phyloP scores from a whole-genome alignment of 2,329 filamentous ascomycete genomes.

The Dichotomopilus funicola region DNA sequence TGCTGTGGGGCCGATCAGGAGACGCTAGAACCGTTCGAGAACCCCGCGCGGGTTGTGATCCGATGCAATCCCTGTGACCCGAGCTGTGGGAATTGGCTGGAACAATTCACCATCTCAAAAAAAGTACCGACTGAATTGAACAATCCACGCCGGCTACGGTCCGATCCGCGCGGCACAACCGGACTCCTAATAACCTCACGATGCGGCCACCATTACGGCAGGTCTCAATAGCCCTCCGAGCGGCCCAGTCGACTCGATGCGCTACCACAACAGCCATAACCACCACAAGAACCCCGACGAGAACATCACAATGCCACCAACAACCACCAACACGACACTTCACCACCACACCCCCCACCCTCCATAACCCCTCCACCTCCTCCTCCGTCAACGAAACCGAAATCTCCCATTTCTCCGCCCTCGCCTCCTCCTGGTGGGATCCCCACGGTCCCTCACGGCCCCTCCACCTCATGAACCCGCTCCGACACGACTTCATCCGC shows the following conservation, averaged over 20 bases:
- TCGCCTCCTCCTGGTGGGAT: constrained; percentile 96
- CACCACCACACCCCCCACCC: constrained; percentile 17
- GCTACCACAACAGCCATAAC: neutral
- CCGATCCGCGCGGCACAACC: constrained; percentile 3
- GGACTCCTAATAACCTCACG: neutral
- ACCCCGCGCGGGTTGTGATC: constrained; percentile 9
- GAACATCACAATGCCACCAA: neutral
- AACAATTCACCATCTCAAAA: neutral
- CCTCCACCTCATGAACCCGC: constrained; percentile 95
- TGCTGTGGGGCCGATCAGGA: neutral
- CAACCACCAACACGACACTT: constrained; percentile 19
- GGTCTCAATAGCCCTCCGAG: neutral
- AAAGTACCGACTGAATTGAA: neutral
- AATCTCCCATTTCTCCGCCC: constrained; percentile 87
- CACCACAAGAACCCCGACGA: neutral
- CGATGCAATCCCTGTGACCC: constrained; percentile 1
- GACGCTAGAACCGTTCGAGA: constrained; percentile 21
- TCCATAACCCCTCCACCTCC: constrained; percentile 29
- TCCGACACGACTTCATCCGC: constrained; percentile 86
- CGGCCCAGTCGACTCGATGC: neutral
- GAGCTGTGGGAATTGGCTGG: no score
- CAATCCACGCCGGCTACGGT: neutral
- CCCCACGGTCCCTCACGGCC: constrained; percentile 85
- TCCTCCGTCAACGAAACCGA: constrained; percentile 82
- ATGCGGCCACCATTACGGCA: constrained; percentile 16